Conservation (phyloP, 192 early-diverging fungal genomes). For the Geosiphon pyriformis region DNA sequence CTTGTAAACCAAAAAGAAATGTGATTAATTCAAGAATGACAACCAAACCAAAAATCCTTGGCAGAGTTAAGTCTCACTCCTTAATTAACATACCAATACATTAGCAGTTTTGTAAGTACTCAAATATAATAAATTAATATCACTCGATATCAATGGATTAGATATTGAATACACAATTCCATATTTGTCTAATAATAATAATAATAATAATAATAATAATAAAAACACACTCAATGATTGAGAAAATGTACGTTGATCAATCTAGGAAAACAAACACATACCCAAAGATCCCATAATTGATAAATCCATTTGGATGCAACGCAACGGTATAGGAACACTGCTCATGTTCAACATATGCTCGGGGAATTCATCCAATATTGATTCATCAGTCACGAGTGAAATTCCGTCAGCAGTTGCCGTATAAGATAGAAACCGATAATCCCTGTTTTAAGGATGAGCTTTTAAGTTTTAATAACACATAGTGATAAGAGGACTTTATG, state of each 20-base stretch:
- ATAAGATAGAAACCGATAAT: conserved; percentile 31
- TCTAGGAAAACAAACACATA: conserved; percentile 25
- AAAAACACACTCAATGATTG: too few species aligned
- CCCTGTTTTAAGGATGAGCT: not conserved
- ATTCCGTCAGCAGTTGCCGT: conserved; percentile 51
- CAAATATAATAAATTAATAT: conserved; percentile 52
- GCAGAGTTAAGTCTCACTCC: too few species aligned
- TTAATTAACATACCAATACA: conserved; percentile 40
- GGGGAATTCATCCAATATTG: conserved; percentile 36
- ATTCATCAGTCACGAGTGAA: conserved; percentile 50
- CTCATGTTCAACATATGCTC: conserved; percentile 41
- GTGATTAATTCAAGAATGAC: not conserved
- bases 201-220: too few species aligned
- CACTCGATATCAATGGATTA: conserved; percentile 43
- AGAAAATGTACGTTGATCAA: too few species aligned
- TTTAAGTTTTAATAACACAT: not conserved
- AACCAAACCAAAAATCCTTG: too few species aligned
- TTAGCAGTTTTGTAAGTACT: conserved; percentile 56
- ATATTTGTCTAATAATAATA: conserved; percentile 40
- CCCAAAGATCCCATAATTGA: conserved; percentile 40
- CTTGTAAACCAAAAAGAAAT: conserved; percentile 3
- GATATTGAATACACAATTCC: conserved; percentile 60
- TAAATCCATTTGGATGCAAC: conserved; percentile 59
- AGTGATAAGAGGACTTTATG: too few species aligned
- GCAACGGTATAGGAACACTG: conserved; percentile 33